A percentile compares a stretch with the other conserved stretches of the same genome.
Evolutionary conservation across 1,284 basidiomycete species (phyloP).

Genomic region (Boletellus deceptivus): DNA sequence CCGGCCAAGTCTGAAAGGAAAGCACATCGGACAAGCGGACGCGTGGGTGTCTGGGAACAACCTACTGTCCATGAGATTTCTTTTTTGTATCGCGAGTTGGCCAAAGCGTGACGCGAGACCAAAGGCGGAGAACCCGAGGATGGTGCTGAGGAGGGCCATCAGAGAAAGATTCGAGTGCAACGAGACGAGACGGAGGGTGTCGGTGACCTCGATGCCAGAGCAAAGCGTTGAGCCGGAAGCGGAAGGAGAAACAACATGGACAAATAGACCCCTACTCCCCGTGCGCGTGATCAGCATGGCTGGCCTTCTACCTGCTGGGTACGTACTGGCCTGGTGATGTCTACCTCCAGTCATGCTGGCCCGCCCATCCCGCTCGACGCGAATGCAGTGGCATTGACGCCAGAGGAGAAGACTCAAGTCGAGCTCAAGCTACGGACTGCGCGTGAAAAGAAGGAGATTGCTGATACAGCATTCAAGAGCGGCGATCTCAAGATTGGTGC

Average conservation of each 20-base stretch:
- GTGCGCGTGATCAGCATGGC: no score
- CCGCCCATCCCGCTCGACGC: constrained; percentile 19
- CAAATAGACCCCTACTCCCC: constrained; percentile 23
- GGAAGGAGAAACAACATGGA: constrained; percentile 19
- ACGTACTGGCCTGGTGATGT: constrained; percentile 14
- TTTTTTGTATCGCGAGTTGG: constrained; percentile 77
- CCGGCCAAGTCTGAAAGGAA: constrained; percentile 54
- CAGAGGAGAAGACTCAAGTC: constrained; percentile 28
- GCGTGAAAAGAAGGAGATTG: constrained; percentile 68
- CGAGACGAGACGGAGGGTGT: constrained; percentile 10
- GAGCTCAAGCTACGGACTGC: constrained; percentile 57
- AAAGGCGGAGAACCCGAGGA: constrained; percentile 77
- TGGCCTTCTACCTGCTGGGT: background rate
- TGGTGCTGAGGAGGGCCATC: constrained; percentile 72
- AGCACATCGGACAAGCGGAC: background rate
- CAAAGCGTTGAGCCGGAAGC: constrained; percentile 3
- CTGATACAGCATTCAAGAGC: constrained; percentile 71
- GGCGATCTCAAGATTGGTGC: constrained; percentile 62
- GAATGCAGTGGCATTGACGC: constrained; percentile 20
- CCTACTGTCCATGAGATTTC: constrained; percentile 67
- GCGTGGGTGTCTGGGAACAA: constrained; percentile 16
- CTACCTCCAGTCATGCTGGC: background rate
- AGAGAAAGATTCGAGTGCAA: background rate
- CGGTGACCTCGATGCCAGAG: constrained; percentile 3
- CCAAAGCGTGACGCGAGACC: constrained; percentile 77